A percentile compares a stretch with the other conserved stretches of the same genome.
phyloP scores from a whole-genome alignment of 306 rosid genomes.

The Calophaca sinica region DNA sequence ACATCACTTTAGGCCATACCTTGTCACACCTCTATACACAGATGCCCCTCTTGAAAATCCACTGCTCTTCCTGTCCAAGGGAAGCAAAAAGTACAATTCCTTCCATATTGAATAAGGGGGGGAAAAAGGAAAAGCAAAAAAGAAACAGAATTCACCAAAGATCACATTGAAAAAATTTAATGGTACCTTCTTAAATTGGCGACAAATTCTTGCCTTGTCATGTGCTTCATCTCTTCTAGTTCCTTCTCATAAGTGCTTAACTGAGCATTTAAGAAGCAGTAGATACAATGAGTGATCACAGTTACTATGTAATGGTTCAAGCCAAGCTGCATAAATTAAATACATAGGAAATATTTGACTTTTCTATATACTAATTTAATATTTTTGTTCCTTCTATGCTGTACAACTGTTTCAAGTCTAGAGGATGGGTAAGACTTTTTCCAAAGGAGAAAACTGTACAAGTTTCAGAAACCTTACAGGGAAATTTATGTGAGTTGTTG shows the following conservation, averaged over 20 bases:
- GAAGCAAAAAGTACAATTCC: conserved; percentile 37
- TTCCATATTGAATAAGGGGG: conserved; percentile 23
- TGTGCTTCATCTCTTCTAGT: conserved; percentile 93
- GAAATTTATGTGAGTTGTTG: conserved; percentile 95
- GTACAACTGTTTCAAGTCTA: conserved; percentile 6
- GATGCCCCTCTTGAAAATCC: conserved; percentile 99
- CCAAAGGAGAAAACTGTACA: conserved; percentile 38
- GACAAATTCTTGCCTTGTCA: conserved; percentile 96
- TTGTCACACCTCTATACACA: conserved; percentile 98
- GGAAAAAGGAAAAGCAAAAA: not conserved
- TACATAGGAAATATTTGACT: conserved; percentile 23
- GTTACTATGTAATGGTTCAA: conserved; percentile 38
- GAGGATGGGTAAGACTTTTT: conserved; percentile 21
- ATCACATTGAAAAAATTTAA: conserved; percentile 38
- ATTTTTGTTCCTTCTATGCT: not conserved
- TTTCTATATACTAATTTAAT: not conserved
- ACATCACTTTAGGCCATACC: conserved; percentile 75
- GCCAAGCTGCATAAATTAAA: conserved; percentile 42
- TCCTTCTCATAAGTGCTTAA: conserved; percentile 84
- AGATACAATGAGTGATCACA: conserved; percentile 41
- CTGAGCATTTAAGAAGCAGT: conserved; percentile 60
- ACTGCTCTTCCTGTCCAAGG: conserved; percentile 85
- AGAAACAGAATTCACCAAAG: conserved; percentile 16
- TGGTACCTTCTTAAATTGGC: conserved; percentile 92
- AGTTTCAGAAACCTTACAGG: conserved; percentile 68